Conservation (phyloP, 768 basidiomycete species). For the Kwoniella sp. region DNA sequence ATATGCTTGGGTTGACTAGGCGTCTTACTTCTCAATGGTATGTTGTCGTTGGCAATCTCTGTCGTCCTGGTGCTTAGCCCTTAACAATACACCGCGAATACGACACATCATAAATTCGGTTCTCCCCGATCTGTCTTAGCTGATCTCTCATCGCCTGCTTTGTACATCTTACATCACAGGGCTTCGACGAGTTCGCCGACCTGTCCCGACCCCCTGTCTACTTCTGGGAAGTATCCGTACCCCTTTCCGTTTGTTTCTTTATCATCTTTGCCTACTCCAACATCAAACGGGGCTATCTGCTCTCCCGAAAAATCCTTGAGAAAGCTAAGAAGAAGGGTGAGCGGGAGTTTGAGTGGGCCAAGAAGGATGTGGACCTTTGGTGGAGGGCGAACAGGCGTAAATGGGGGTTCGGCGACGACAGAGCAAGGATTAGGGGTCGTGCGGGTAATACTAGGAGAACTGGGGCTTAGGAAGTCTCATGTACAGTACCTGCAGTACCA, state of each 20-base stretch:
- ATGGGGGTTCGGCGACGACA: not conserved
- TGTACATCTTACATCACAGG: too few relatives aligned
- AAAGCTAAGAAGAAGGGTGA: not conserved
- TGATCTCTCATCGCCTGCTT: too few relatives aligned
- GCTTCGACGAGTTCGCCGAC: slow-evolving; percentile 12
- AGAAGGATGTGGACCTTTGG: slow-evolving; percentile 2
- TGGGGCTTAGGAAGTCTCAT: not conserved
- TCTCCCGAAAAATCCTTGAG: not conserved
- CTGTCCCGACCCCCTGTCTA: not conserved
- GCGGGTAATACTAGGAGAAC: not conserved
- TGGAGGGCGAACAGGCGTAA: not conserved
- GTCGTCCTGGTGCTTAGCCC: too few relatives aligned
- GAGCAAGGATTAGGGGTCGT: not conserved
- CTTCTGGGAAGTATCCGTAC: slow-evolving; percentile 11
- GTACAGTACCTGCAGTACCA: too few relatives aligned
- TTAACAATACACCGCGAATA: too few relatives aligned
- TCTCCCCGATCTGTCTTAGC: too few relatives aligned
- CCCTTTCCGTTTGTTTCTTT: slow-evolving; percentile 2
- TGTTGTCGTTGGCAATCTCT: not conserved
- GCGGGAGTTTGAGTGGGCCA: not conserved
- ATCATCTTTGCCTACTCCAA: slow-evolving; percentile 11
- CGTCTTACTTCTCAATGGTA: slow-evolving; percentile 13
- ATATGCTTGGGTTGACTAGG: not conserved
- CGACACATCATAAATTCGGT: too few relatives aligned
- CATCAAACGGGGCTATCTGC: slow-evolving; percentile 1